These are phyloP conservation scores for Suhomyces vadensis DNA, from an alignment of 805 yeast genomes.

Conservation along the genomic window DNA sequence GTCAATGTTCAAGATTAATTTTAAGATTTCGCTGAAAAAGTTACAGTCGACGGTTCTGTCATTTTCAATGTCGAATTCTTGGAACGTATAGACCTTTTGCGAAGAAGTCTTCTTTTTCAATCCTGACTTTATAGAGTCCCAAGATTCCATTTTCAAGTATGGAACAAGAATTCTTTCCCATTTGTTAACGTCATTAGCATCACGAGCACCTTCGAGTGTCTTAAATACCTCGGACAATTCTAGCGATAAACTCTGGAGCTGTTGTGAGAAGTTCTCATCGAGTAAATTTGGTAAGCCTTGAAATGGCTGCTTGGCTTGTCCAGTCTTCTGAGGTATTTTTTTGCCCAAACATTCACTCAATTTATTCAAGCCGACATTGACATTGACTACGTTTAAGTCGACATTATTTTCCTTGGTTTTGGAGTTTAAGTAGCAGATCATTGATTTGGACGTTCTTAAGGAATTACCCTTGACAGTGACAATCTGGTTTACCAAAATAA, in stretches of 20 bases:
- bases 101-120: slow-evolving; percentile 13
- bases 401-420: slow-evolving; percentile 45
- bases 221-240: slow-evolving; percentile 27
- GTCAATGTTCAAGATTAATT: slow-evolving; percentile 37
- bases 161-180: slow-evolving; percentile 32
- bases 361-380: slow-evolving; percentile 67
- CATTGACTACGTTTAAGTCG: slow-evolving; percentile 44
- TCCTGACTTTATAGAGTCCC: slow-evolving; percentile 22
- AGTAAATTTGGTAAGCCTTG: slow-evolving; percentile 27
- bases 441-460: slow-evolving; percentile 39
- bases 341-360: slow-evolving; percentile 72
- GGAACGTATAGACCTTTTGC: slow-evolving; percentile 26
- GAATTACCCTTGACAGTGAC: slow-evolving; percentile 46
- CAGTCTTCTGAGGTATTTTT: slow-evolving; percentile 34
- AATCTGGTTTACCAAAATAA: slow-evolving; percentile 27
- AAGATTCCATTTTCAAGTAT: slow-evolving; percentile 31
- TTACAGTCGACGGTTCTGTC: slow-evolving; percentile 65
- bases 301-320: slow-evolving; percentile 16
- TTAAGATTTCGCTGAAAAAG: slow-evolving; percentile 50
- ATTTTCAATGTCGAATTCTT: slow-evolving; percentile 59
- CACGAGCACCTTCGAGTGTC: slow-evolving; percentile 21
- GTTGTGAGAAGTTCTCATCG: slow-evolving; percentile 21
- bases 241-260: slow-evolving; percentile 15
- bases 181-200: slow-evolving; percentile 19
- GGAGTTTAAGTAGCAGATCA: slow-evolving; percentile 42